A percentile compares a stretch with the other conserved stretches of the same genome.
Conservation (phyloP, 169 alveolate genomes). For the Cryptosporidium canis region DNA sequence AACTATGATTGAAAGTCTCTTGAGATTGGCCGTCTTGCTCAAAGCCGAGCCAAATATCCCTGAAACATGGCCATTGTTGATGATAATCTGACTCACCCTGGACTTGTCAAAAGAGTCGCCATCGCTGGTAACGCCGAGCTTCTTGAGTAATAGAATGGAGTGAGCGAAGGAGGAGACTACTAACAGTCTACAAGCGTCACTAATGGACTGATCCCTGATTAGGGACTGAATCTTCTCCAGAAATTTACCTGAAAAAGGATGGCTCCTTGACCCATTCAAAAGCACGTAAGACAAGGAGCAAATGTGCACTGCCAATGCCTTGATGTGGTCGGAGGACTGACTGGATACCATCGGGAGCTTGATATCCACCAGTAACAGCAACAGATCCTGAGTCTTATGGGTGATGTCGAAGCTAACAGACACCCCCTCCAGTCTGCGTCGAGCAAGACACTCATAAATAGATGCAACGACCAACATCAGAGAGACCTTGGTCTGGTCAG, state of each 20-base stretch:
- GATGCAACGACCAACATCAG: background rate
- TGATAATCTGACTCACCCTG: background rate
- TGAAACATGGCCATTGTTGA: background rate
- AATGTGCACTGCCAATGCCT: conserved; percentile 5
- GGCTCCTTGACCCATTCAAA: background rate
- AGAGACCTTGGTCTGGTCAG: conserved; percentile 15
- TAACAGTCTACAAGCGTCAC: background rate
- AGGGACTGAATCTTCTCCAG: conserved; percentile 4
- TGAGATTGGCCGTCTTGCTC: background rate
- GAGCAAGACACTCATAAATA: background rate
- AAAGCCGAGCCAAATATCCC: conserved; percentile 12
- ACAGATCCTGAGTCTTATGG: conserved; percentile 9
- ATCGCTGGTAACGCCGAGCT: background rate
- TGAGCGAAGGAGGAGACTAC: conserved; percentile 10
- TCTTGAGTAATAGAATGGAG: background rate
- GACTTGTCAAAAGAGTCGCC: background rate
- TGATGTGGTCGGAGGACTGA: conserved; percentile 28
- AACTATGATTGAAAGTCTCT: conserved; percentile 6
- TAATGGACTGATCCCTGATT: conserved; percentile 8
- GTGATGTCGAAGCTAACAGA: background rate
- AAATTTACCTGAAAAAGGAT: conserved; percentile 10
- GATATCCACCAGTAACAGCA: background rate
- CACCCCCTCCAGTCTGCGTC: background rate
- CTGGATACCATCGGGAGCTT: conserved; percentile 25
- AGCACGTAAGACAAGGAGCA: background rate